These are phyloP conservation scores for Schrenkiella parvula DNA, from an alignment of 345 rosid species.

Conservation along the genomic window DNA sequence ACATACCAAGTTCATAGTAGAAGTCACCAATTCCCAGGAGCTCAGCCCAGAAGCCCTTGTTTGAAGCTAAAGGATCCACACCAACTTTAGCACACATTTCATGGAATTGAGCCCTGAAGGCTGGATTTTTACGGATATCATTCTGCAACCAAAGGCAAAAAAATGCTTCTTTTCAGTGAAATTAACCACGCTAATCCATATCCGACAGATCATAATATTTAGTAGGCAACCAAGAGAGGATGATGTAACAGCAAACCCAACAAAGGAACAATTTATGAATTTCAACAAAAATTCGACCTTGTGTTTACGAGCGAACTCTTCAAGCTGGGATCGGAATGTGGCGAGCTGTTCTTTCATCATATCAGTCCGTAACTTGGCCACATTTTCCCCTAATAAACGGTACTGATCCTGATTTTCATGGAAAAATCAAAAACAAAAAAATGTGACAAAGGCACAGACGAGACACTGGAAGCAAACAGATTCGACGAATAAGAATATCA, in stretches of 20 bases:
- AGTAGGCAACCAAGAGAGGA: background rate
- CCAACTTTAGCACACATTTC: constrained; percentile 97
- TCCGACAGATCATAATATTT: background rate
- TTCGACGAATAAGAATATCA: background rate
- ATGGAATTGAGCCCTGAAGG: constrained; percentile 82
- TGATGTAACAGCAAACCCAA: background rate
- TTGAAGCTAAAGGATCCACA: constrained; percentile 92
- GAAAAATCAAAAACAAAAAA: background rate
- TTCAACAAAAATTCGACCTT: constrained; percentile 45
- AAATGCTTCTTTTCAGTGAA: background rate
- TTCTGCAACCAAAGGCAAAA: constrained; percentile 45
- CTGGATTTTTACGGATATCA: constrained; percentile 82
- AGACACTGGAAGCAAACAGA: background rate
- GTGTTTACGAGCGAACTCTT: constrained; percentile 91
- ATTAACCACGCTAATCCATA: background rate
- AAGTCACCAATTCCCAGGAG: constrained; percentile 95
- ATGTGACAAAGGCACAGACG: background rate
- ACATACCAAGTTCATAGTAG: constrained; percentile 82
- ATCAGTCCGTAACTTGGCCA: constrained; percentile 78
- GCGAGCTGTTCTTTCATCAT: constrained; percentile 97
- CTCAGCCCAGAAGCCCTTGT: constrained; percentile 97
- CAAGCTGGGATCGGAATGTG: constrained; percentile 80
- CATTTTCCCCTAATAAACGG: constrained; percentile 82
- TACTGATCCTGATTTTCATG: constrained; percentile 58
- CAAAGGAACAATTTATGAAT: background rate